These are phyloP conservation scores for Pichia membranifaciens DNA, from an alignment of 805 yeast species.

Conservation along the genomic window DNA sequence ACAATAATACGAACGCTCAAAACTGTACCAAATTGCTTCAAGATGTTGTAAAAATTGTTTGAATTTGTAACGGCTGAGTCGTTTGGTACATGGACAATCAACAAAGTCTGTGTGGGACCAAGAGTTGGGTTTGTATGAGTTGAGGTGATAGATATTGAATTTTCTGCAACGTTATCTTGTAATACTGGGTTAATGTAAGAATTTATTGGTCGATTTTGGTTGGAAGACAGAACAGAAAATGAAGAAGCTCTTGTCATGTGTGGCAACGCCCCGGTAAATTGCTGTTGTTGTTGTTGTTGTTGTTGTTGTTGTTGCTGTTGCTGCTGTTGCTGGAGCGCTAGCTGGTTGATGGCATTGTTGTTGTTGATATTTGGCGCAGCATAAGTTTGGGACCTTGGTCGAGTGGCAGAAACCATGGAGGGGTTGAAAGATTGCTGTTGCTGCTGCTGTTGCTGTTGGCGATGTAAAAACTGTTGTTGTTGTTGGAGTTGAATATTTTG, in stretches of 20 bases:
- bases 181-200: slow-evolving; percentile 21
- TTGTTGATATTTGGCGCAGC: slow-evolving; percentile 17
- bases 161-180: slow-evolving; percentile 56
- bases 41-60: slow-evolving; percentile 46
- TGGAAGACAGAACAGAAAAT: slow-evolving; percentile 13
- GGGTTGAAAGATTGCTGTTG: not conserved
- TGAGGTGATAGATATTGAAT: slow-evolving; percentile 57
- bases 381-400: slow-evolving; percentile 41
- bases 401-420: not conserved
- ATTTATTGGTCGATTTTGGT: slow-evolving; percentile 4
- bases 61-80: slow-evolving; percentile 37
- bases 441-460: not conserved
- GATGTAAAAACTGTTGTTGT: not conserved
- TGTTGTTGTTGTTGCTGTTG: slow-evolving; percentile 16
- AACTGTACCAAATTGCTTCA: slow-evolving; percentile 57
- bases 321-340: slow-evolving; percentile 10
- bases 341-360: slow-evolving; percentile 9
- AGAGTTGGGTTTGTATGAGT: slow-evolving; percentile 63
- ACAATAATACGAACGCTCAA: slow-evolving; percentile 55
- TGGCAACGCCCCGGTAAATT: not conserved
- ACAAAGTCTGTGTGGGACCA: slow-evolving; percentile 71
- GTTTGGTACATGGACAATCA: slow-evolving; percentile 74
- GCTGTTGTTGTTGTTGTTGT: slow-evolving; percentile 17
- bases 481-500: not conserved
- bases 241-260: slow-evolving; percentile 21